phyloP scores from a whole-genome alignment of 2,329 filamentous ascomycete genomes.

The Monosporascus sp. region DNA sequence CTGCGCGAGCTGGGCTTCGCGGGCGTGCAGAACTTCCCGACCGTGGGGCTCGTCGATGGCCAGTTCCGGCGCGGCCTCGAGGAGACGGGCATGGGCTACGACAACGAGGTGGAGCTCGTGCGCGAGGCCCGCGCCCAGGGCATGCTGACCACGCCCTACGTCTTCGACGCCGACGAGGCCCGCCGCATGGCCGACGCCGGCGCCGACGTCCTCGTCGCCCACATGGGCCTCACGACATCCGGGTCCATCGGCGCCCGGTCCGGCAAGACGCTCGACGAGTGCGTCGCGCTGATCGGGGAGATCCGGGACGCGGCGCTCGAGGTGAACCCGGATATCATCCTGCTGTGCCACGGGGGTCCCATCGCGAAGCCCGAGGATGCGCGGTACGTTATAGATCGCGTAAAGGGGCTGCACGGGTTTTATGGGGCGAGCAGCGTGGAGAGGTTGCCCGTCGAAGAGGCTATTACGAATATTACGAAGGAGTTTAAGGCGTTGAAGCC shows the following conservation, averaged over 20 bases:
- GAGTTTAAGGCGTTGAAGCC: slow-evolving; percentile 22
- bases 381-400: slow-evolving; percentile 54
- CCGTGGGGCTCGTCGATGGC: slow-evolving; percentile 66
- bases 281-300: slow-evolving; percentile 54
- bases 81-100: slow-evolving; percentile 67
- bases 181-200: slow-evolving; percentile 58
- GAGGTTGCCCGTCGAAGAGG: slow-evolving; percentile 60
- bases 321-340: slow-evolving; percentile 54
- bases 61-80: slow-evolving; percentile 62
- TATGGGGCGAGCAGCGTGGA: slow-evolving; percentile 69
- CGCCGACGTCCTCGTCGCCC: slow-evolving; percentile 62
- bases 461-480: slow-evolving; percentile 46
- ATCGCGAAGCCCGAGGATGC: slow-evolving; percentile 61
- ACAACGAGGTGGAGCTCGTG: slow-evolving; percentile 62
- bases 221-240: slow-evolving; percentile 62
- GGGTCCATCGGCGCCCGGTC: slow-evolving; percentile 60
- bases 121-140: slow-evolving; percentile 52
- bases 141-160: slow-evolving; percentile 64
- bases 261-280: slow-evolving; percentile 59
- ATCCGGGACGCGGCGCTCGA: slow-evolving; percentile 56
- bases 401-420: slow-evolving; percentile 64
- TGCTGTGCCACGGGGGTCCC: slow-evolving; percentile 66
- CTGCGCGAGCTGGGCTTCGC: slow-evolving; percentile 59
- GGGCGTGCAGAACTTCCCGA: slow-evolving; percentile 70
- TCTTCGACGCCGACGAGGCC: slow-evolving; percentile 59